A percentile compares a stretch with the other conserved stretches of the same genome.
Conservation (phyloP, 1,284 basidiomycete species). For the Porogramme epimiltina region DNA sequence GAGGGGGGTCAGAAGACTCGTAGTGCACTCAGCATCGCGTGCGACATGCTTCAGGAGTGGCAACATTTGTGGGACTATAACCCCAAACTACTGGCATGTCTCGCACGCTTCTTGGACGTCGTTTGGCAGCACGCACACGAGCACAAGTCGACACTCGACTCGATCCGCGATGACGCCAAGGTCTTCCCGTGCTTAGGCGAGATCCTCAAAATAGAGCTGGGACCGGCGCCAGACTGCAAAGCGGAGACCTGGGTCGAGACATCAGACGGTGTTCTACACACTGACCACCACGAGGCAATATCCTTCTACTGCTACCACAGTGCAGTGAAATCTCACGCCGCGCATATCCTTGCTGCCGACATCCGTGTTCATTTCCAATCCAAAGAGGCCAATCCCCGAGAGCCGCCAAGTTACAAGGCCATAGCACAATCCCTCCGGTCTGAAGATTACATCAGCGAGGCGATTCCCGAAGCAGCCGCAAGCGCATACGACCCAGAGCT, state of each 20-base stretch:
- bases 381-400: slow-evolving; percentile 27
- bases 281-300: slow-evolving; percentile 62
- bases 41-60: slow-evolving; percentile 69
- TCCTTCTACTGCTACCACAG: slow-evolving; percentile 71
- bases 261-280: slow-evolving; percentile 53
- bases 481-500: slow-evolving; percentile 71
- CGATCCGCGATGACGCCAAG: slow-evolving; percentile 51
- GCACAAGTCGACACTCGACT: slow-evolving; percentile 62
- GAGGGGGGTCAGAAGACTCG: slow-evolving; percentile 34
- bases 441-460: slow-evolving; percentile 61
- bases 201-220: slow-evolving; percentile 65
- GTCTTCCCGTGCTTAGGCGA: slow-evolving; percentile 70
- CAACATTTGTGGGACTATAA: slow-evolving; percentile 73
- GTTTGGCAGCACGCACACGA: slow-evolving; percentile 86
- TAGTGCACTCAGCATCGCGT: slow-evolving; percentile 66
- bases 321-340: slow-evolving; percentile 73
- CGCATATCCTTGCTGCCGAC: slow-evolving; percentile 73
- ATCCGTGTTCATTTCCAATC: slow-evolving; percentile 58
- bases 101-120: slow-evolving; percentile 78
- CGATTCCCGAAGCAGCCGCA: slow-evolving; percentile 66
- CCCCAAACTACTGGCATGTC: slow-evolving; percentile 75
- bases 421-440: slow-evolving; percentile 58
- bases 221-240: slow-evolving; percentile 65
- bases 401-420: slow-evolving; percentile 59
- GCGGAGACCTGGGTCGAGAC: slow-evolving; percentile 45